Evolutionary conservation across 768 basidiomycete species (phyloP), one percentile per base, ranked within the genome.

Genomic region (Tulasnella calospora): DNA sequence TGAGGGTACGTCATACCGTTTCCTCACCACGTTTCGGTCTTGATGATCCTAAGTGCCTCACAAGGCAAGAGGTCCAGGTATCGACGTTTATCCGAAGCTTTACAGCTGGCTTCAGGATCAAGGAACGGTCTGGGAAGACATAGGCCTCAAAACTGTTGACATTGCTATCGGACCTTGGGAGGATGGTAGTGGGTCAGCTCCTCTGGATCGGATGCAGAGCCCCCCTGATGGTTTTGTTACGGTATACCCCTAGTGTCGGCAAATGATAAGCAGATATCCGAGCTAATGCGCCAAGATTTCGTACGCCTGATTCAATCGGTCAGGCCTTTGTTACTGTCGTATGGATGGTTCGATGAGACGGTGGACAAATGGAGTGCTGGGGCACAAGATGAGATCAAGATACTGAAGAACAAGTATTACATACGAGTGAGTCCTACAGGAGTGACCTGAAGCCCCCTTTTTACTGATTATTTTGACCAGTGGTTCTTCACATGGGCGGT

Each of bases 131-230:
- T 76, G 75, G 75, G 55, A 61, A 33, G 30, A 3, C 30, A 5
- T 41, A 5, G 77, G 77, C 2, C 17, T 71, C 12, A 73, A 78
- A 33, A 36, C 8, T 30, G 17, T 78, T 15, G 71, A 71, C 13
- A 47, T 78, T 9, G 38, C 77, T 30, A 36, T 78, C 70, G 77
- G 77, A 21, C 67, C 77, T 17, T 78, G 77, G 77, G 77, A 78
- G 17, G 77, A 78, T 9, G 71, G 47, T 1, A 40, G 77, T 78
- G 36, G 36, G 75, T n/a, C 10, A 55, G n/a, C 1, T 5, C 9
- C 13, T 57, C 30, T 38, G 36, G 21, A 4, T 0, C 13, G 10
- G 17, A 4, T 3, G 21, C 61, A 5, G 3, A 67, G 0, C 27
- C 15, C 12, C 33, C 10, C 30, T 30, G 13, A 33, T 30, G 9